Percentiles rank a stretch among this genome's conserved stretches.
These are phyloP conservation scores for Polysphondylium violaceum DNA, from an alignment of 78 protist species.

Conservation along the genomic window DNA sequence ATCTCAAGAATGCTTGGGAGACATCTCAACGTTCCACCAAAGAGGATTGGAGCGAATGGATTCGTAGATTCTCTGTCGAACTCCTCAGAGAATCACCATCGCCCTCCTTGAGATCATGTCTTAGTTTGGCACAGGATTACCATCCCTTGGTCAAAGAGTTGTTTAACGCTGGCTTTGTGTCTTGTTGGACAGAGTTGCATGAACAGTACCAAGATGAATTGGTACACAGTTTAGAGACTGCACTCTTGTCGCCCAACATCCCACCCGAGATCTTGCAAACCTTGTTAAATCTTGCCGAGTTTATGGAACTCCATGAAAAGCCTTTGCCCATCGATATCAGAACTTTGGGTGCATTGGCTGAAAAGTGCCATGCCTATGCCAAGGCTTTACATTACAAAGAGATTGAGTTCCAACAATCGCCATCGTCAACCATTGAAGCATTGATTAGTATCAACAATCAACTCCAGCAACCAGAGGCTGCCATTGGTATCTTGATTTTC, in stretches of 20 bases:
- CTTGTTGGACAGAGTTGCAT: slow-evolving; percentile 95
- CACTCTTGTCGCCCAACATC: slow-evolving; percentile 76
- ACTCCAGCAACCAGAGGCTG: slow-evolving; percentile 97
- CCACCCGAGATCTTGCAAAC: slow-evolving; percentile 95
- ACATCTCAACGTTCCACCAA: slow-evolving; percentile 84
- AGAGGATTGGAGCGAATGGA: slow-evolving; percentile 98
- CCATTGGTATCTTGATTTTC: slow-evolving; percentile 89
- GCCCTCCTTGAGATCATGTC: slow-evolving; percentile 96
- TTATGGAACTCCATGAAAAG: slow-evolving; percentile 95
- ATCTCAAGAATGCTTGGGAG: slow-evolving; percentile 92
- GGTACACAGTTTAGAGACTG: slow-evolving; percentile 61
- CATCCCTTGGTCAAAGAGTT: slow-evolving; percentile 94
- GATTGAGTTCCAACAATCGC: slow-evolving; percentile 83
- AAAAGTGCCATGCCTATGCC: slow-evolving; percentile 97
- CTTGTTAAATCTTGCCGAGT: slow-evolving; percentile 97
- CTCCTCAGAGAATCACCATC: slow-evolving; percentile 96
- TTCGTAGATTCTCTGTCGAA: slow-evolving; percentile 92
- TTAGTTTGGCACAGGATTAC: slow-evolving; percentile 88
- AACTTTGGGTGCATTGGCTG: slow-evolving; percentile 93
- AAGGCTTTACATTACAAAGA: slow-evolving; percentile 98
- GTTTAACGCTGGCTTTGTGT: slow-evolving; percentile 97
- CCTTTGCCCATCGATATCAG: slow-evolving; percentile 89
- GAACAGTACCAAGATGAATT: slow-evolving; percentile 82
- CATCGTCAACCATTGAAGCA: slow-evolving; percentile 83
- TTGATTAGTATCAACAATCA: slow-evolving; percentile 95